These are phyloP conservation scores for Phialophora tarda DNA, from an alignment of 2,329 filamentous ascomycete genomes.

Conservation along the genomic window DNA sequence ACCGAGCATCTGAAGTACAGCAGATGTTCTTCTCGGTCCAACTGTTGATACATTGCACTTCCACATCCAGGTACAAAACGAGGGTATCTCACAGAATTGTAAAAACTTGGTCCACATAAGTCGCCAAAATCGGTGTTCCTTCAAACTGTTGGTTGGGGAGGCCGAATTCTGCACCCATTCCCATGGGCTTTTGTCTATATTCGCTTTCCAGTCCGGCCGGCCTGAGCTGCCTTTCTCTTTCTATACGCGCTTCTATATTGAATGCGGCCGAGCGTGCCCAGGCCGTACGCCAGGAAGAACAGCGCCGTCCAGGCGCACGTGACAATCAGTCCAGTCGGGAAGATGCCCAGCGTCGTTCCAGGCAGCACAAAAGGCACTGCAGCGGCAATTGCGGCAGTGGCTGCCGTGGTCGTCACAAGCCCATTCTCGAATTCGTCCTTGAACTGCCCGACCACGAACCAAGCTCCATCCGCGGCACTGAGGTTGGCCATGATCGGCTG, in stretches of 20 bases:
- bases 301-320: conserved; percentile 44
- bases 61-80: conserved; percentile 14
- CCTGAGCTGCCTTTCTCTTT: conserved; percentile 37
- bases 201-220: conserved; percentile 32
- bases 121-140: not conserved
- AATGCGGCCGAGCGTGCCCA: conserved; percentile 44
- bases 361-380: conserved; percentile 44
- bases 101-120: not conserved
- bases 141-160: not conserved
- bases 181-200: conserved; percentile 28
- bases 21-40: not conserved
- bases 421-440: conserved; percentile 35
- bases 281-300: conserved; percentile 43
- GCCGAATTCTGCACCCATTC: not conserved
- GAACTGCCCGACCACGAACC: conserved; percentile 47
- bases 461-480: conserved; percentile 44
- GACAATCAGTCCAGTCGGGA: conserved; percentile 44
- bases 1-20: not conserved
- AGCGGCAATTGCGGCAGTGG: conserved; percentile 38
- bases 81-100: conserved; percentile 30
- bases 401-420: conserved; percentile 37
- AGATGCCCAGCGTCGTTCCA: conserved; percentile 43
- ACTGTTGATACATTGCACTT: not conserved
- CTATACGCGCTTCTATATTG: conserved; percentile 45
- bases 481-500: conserved; percentile 42